These are phyloP conservation scores for Yarrowia sp. DNA, from an alignment of 805 yeast genomes.

Conservation along the genomic window DNA sequence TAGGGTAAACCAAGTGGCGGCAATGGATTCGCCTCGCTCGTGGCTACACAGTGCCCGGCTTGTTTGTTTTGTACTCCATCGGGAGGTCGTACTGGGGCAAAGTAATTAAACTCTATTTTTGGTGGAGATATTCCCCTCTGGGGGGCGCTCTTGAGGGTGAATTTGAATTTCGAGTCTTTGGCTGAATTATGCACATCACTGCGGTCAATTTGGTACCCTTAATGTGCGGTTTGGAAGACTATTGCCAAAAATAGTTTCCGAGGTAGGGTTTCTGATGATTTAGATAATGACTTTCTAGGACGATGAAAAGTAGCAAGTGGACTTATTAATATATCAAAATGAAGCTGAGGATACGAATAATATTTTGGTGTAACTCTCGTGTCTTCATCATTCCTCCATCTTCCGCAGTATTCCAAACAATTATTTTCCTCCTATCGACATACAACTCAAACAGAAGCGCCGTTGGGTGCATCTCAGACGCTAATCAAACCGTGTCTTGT, in stretches of 20 bases:
- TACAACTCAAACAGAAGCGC: background rate
- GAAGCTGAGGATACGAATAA: background rate
- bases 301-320: too few relatives aligned
- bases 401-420: background rate
- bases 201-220: background rate
- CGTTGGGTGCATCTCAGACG: constrained; percentile 5
- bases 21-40: constrained; percentile 2
- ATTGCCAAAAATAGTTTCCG: background rate
- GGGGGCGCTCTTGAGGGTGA: background rate
- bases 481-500: constrained; percentile 18
- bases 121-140: background rate
- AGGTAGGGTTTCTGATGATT: background rate
- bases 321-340: background rate
- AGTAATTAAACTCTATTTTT: constrained; percentile 5
- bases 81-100: constrained; percentile 2
- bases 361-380: too few relatives aligned
- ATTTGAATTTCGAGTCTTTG: background rate
- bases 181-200: background rate
- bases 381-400: background rate
- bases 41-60: background rate
- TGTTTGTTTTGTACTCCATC: constrained; percentile 4
- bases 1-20: background rate
- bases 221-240: background rate
- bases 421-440: background rate
- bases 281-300: background rate